A percentile compares a stretch with the other conserved stretches of the same genome.
These are phyloP conservation scores for Pisolithus tinctorius DNA, from an alignment of 768 basidiomycete genomes.

Conservation along the genomic window DNA sequence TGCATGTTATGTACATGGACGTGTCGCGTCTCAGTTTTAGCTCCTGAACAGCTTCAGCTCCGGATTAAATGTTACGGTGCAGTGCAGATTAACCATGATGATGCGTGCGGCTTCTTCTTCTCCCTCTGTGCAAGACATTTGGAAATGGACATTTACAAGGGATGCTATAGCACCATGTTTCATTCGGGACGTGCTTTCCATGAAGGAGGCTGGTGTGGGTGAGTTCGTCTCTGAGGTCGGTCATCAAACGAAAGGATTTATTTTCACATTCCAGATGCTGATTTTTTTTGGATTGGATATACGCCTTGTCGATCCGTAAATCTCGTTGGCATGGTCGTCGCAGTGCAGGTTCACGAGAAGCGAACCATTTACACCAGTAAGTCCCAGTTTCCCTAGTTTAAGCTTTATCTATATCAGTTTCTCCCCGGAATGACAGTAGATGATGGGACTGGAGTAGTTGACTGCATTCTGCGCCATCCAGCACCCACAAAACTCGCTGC, in stretches of 20 bases:
- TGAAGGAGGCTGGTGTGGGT: constrained; percentile 36
- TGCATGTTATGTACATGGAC: too few species aligned
- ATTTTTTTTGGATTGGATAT: constrained; percentile 67
- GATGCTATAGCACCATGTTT: constrained; percentile 53
- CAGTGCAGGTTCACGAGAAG: constrained; percentile 51
- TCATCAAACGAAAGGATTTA: not conserved
- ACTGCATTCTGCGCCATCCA: constrained; percentile 47
- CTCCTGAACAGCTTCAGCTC: too few species aligned
- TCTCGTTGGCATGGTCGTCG: constrained; percentile 61
- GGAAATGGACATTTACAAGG: constrained; percentile 50
- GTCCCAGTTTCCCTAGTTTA: constrained; percentile 6
- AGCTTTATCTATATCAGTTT: not conserved
- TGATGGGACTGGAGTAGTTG: constrained; percentile 69
- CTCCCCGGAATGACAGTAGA: constrained; percentile 44
- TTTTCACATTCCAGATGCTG: constrained; percentile 32
- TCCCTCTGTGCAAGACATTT: constrained; percentile 17
- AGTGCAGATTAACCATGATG: too few species aligned
- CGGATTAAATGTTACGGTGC: too few species aligned
- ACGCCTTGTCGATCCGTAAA: constrained; percentile 62
- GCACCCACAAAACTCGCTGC: constrained; percentile 13
- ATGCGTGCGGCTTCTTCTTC: not conserved
- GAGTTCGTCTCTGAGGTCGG: not conserved
- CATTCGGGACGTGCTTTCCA: constrained; percentile 42
- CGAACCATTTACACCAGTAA: constrained; percentile 54
- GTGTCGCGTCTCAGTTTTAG: too few species aligned